Conservation (phyloP, 108 stramenopile species). For the Conticribra guillardii region DNA sequence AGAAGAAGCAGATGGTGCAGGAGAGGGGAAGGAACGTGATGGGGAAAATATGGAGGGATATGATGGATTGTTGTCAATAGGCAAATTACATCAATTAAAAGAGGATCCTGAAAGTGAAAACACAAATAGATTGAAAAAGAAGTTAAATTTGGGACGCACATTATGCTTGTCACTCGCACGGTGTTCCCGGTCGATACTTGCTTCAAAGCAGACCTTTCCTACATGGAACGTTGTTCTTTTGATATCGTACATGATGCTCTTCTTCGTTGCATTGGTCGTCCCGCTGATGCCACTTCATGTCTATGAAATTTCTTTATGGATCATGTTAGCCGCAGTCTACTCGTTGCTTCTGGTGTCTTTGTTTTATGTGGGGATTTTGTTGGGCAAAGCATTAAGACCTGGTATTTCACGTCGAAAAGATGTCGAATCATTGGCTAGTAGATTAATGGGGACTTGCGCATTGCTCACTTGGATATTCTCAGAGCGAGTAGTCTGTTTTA, state of each 20-base stretch:
- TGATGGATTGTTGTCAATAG: neutral
- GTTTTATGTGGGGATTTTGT: constrained; percentile 32
- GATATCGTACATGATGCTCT: constrained; percentile 29
- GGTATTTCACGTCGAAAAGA: constrained; percentile 31
- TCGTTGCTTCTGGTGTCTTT: constrained; percentile 23
- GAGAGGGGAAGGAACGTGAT: constrained; percentile 8
- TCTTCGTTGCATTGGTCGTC: constrained; percentile 16
- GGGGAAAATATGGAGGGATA: neutral
- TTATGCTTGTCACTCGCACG: constrained; percentile 18
- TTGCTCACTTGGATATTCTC: constrained; percentile 35
- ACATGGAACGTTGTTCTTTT: constrained; percentile 36
- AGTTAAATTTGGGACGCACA: constrained; percentile 2
- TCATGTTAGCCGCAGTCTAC: constrained; percentile 29
- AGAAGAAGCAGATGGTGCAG: constrained; percentile 14
- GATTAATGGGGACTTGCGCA: constrained; percentile 26
- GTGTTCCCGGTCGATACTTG: constrained; percentile 27
- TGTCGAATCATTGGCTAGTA: constrained; percentile 29
- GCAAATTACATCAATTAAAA: neutral
- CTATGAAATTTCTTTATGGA: constrained; percentile 40
- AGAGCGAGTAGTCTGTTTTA: constrained; percentile 27
- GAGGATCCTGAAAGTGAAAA: neutral
- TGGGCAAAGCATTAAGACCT: constrained; percentile 29
- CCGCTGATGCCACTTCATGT: constrained; percentile 1
- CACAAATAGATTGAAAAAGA: neutral
- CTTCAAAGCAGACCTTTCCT: constrained; percentile 38